Base-by-base conservation (phyloP, 495 filamentous ascomycete species). In the Trichodelitschia bisporula region DNA sequence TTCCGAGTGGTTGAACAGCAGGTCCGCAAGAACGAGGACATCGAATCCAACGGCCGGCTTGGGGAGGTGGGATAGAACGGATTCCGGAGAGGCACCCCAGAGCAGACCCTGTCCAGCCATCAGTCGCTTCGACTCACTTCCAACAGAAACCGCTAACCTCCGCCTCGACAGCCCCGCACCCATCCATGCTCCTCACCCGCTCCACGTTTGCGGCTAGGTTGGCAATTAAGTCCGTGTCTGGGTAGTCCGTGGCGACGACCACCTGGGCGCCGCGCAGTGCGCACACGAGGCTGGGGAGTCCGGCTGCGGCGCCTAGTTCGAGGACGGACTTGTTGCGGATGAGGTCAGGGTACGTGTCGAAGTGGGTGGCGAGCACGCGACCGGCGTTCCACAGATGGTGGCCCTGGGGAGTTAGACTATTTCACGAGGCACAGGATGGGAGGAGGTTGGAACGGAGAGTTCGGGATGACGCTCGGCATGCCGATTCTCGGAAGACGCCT, bases 361-460 rank as follows among this genome's bases (percentile, higher is more conserved):
- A 67, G 52, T 82, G 79, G 36, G 63, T 51, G 8, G 80, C 64
- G 31, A 82, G 62, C 8, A 71, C 62, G 14, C 70, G 69, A 31
- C 70, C 66, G 31, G 76, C 83, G 49, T 92, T 79, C 84, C 84
- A 95, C 6, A 95, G 68, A 29, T 76, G 63, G 49, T 95, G 77
- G 3, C 78, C 84, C 69, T 74, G 36, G 25, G 28, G 12, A 26
- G 31, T 31, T 13, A 16, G 19, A 19, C n/a, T n/a, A n/a, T n/a
- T n/a, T n/a, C n/a, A 15, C 10, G 11, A 28, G 16, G 28, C 9
- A 13, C 16, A 14, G 19, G 13, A 19, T 8, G 8, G 14, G 18
- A 31, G 18, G 14, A n/a, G 13, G 14, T 11, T 9, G 8, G 16
- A 23, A 18, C 5, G 8, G 11, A 25, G 13, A 6, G 18, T 10